Percentiles rank a stretch among this genome's conserved stretches.
Evolutionary conservation across 306 rosid genomes (phyloP).

Genomic region (Quercus bicolor): DNA sequence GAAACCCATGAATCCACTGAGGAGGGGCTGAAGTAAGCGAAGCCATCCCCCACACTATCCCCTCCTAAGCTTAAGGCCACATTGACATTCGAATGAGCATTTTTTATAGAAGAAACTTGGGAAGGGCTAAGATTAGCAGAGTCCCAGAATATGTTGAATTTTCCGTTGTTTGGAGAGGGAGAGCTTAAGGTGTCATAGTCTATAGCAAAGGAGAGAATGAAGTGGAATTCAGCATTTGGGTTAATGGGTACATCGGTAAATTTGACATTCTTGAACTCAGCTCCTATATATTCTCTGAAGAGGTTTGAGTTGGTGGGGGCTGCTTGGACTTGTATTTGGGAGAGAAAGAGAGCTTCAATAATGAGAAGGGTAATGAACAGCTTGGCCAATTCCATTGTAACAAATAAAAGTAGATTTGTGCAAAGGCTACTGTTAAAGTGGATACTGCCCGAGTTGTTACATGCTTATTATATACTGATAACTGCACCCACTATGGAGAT

Average conservation of each 20-base stretch:
- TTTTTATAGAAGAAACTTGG: constrained; percentile 57
- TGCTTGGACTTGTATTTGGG: constrained; percentile 16
- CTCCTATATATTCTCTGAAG: constrained; percentile 82
- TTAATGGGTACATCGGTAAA: constrained; percentile 66
- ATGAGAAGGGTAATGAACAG: constrained; percentile 24
- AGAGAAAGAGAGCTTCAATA: constrained; percentile 26
- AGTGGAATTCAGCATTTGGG: constrained; percentile 59
- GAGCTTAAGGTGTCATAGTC: constrained; percentile 59
- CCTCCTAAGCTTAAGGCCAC: constrained; percentile 79
- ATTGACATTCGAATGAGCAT: constrained; percentile 51
- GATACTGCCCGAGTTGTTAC: background rate
- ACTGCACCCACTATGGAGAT: background rate
- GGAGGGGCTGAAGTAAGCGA: constrained; percentile 50
- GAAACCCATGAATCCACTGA: constrained; percentile 72
- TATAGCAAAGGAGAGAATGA: constrained; percentile 73
- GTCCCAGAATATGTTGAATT: constrained; percentile 71
- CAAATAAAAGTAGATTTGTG: background rate
- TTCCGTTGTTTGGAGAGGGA: constrained; percentile 63
- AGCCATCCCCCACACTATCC: constrained; percentile 31
- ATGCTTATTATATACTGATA: background rate
- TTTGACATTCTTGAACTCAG: constrained; percentile 34
- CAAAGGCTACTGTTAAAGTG: background rate
- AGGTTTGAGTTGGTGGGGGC: constrained; percentile 34
- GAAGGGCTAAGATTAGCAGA: constrained; percentile 54
- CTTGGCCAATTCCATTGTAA: constrained; percentile 33